Evolutionary conservation across 140 eudicot genomes (phyloP), one percentile per base, ranked within the genome.

Genomic region (Stevia rebaudiana): DNA sequence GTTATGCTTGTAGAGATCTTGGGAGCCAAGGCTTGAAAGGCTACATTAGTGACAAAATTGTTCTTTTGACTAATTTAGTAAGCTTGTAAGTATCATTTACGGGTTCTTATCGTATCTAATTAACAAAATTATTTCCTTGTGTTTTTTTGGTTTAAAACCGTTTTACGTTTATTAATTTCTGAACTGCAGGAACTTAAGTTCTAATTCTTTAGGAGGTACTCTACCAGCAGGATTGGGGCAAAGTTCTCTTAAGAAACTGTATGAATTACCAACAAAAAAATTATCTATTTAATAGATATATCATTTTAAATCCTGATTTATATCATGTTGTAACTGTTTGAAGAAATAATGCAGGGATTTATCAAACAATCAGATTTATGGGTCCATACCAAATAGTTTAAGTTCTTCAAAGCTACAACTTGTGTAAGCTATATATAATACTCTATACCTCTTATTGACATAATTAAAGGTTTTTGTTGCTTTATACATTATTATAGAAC

Each of bases 21-120:
- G 95, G 89, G 60, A 92, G 84, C 44, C 99, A 92, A 76, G 99
- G 99, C 39, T 78, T 92, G 72, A 92, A 92, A 79, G 99, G 99
- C 25, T 81, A 65, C 74, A 86, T 92, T 65, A 85, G 90, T 75
- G 99, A 92, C 50, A 76, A 85, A 65, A 83, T 92, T 72, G 71
- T 73, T 59, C 87, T 85, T 22, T 67, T 92, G 71, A 74, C 97
- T 25, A 85, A 92, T 73, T 85, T 92, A 82, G 95, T 86, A 67
- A 88, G 94, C 95, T 71, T 92, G 99, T 92, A 88, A 85, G 99
- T 92, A 81, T 80, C 89, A 48, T 43, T 68, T 65, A 28, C 76
- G 63, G 15, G 48, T 42, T 66, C 65, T 25, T 70, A 49, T 75
- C 16, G 33, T 18, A 25, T 21, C 61, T 60, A 65, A 48, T 65